Base-by-base conservation (phyloP, 208 protist genomes). In the Trypanosoma congolense region DNA sequence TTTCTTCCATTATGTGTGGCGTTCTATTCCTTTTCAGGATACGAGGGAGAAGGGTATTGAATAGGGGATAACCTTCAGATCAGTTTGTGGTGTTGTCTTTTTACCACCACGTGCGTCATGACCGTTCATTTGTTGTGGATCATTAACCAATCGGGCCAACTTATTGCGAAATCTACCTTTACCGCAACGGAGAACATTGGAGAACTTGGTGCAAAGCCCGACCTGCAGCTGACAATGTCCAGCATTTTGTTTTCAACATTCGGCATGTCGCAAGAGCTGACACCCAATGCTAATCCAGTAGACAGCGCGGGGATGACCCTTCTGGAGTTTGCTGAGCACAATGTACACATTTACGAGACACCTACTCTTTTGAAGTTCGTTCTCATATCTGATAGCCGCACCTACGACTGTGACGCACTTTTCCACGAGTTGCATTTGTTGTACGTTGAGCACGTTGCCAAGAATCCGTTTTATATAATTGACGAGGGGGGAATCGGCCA, bases 341-440 rank as follows among this genome's bases (percentile, higher is more conserved):
- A 90, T 70, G 79, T 93, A 54, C 86, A 93, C 64, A 71, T 93
- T 35, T 90, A 85, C 54, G 86, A 90, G 41, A 90, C 86, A 1
- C 77, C 86, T 14, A 87, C 86, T 14, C 42, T 70, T 8, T 73
- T 90, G 10, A 90, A 90, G 49, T 78, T 93, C 50, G 80, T 90
- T 5, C 66, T 90, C 26, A 66, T 93, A 21, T 74, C 86, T 1
- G 86, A 93, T 71, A 82, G 55, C 38, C 60, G 47, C 26, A 90
- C 86, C 1, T 68, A 53, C 44, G 69, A 83, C 36, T 87, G 75
- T 53, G 52, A 48, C 12, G 49, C 47, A 2, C 46, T 93, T 14
- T 88, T 87, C 48, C 73, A 61, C 43, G 79, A 93, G 57, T 65
- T 90, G 18, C 80, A 93, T 41, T 54, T 64, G 3, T 50, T 77